phyloP scores from a whole-genome alignment of 75 land plant genomes.

The Larix kaempferi region DNA sequence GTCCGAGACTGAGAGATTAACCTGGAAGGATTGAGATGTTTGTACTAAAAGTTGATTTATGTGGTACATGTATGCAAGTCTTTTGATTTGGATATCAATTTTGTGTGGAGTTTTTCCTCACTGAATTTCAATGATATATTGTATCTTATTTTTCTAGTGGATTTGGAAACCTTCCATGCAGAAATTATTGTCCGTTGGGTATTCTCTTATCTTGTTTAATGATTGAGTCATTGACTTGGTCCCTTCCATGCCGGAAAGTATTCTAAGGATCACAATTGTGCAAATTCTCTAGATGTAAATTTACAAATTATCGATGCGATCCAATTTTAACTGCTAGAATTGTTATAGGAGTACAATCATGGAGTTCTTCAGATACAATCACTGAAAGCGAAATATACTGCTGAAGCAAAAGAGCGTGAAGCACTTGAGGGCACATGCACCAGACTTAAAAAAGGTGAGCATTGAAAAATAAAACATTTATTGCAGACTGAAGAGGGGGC shows the following conservation, averaged over 20 bases:
- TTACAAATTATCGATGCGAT: neutral
- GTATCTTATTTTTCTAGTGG: no score
- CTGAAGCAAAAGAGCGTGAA: neutral
- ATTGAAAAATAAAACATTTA: neutral
- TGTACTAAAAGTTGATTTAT: no score
- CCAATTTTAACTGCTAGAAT: neutral
- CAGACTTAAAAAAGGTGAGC: neutral
- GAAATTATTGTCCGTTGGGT: neutral
- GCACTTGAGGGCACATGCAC: neutral
- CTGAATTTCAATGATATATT: no score
- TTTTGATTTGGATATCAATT: no score
- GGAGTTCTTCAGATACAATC: neutral
- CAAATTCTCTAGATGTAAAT: neutral
- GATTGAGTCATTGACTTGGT: neutral
- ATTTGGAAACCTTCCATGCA: no score
- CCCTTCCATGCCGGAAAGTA: neutral
- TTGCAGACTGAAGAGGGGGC: neutral
- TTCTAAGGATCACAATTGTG: neutral
- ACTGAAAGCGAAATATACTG: neutral
- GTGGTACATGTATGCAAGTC: no score
- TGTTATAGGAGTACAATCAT: neutral
- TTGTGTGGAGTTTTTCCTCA: no score
- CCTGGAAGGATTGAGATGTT: no score
- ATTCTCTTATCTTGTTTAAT: neutral
- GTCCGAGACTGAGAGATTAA: no score